Percentiles rank a stretch among this genome's conserved stretches.
These are phyloP conservation scores for Jimgerdemannia flammicorona DNA, from an alignment of 192 early-diverging fungal species.

Conservation along the genomic window DNA sequence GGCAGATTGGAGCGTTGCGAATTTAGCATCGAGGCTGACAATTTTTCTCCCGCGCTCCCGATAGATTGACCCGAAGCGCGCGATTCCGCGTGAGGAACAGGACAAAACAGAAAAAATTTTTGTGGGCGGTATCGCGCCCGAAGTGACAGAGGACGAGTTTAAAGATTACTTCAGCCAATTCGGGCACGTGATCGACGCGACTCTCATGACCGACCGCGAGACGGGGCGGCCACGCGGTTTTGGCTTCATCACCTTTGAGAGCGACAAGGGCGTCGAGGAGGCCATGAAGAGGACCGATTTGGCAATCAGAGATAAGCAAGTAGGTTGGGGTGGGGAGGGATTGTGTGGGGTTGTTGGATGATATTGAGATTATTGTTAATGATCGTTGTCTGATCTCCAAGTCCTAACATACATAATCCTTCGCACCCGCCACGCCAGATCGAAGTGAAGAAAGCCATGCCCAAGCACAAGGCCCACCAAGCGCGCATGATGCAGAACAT, in stretches of 20 bases:
- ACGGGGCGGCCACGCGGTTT: conserved; percentile 90
- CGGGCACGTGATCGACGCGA: conserved; percentile 80
- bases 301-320: conserved; percentile 65
- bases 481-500: conserved; percentile 6
- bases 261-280: conserved; percentile 68
- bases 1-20: no score
- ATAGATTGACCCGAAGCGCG: conserved; percentile 74
- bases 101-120: conserved; percentile 88
- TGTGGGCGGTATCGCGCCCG: conserved; percentile 84
- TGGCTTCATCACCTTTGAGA: conserved; percentile 92
- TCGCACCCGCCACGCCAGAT: no score
- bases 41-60: no score
- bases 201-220: conserved; percentile 80
- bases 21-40: no score
- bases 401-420: no score
- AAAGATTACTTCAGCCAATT: conserved; percentile 82
- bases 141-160: conserved; percentile 85
- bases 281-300: conserved; percentile 69
- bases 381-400: no score
- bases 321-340: conserved; percentile 20
- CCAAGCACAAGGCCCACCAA: conserved; percentile 48
- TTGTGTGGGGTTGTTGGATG: neutral
- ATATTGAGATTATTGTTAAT: neutral
- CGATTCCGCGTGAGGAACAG: conserved; percentile 68
- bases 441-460: conserved; percentile 70